Evolutionary conservation across 768 basidiomycete species (phyloP).

Genomic region (Tremella mesenterica): DNA sequence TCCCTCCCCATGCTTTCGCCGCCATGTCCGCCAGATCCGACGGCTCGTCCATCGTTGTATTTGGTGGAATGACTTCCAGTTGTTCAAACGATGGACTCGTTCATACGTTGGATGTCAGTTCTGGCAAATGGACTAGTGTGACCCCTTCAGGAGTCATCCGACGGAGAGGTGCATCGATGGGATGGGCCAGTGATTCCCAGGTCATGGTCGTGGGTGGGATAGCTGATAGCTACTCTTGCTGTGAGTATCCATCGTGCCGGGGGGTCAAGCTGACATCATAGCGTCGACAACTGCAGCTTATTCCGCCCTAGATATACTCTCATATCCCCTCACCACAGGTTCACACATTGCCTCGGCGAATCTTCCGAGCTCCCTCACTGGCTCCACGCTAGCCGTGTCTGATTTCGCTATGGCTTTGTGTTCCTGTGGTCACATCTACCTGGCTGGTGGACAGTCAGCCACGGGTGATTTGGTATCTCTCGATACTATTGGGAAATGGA

Average conservation of each 20-base stretch:
- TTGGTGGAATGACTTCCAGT: slow-evolving; percentile 41
- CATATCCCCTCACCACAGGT: slow-evolving; percentile 25
- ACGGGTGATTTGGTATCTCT: slow-evolving; percentile 33
- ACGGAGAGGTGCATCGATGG: slow-evolving; percentile 33
- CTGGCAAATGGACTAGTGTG: slow-evolving; percentile 20
- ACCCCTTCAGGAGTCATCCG: slow-evolving; percentile 22
- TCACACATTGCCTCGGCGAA: slow-evolving; percentile 19
- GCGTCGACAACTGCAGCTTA: slow-evolving; percentile 33
- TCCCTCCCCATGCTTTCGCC: slow-evolving; percentile 42
- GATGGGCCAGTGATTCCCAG: slow-evolving; percentile 20
- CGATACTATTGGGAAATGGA: slow-evolving; percentile 32
- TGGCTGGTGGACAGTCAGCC: slow-evolving; percentile 35
- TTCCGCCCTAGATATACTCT: slow-evolving; percentile 34
- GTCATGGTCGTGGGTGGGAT: slow-evolving; percentile 41
- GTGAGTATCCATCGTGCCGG: slow-evolving; percentile 18
- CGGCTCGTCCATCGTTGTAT: slow-evolving; percentile 19
- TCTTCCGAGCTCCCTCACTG: slow-evolving; percentile 25
- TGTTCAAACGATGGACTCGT: slow-evolving; percentile 27
- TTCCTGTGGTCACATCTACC: slow-evolving; percentile 23
- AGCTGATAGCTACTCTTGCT: slow-evolving; percentile 38
- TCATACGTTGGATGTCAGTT: slow-evolving; percentile 28
- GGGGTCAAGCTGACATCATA: background rate
- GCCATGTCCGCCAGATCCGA: slow-evolving; percentile 20
- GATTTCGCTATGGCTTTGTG: slow-evolving; percentile 37
- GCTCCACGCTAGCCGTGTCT: slow-evolving; percentile 29